Conservation (phyloP, 2,329 filamentous ascomycete genomes). For the Diaporthe vaccinii region DNA sequence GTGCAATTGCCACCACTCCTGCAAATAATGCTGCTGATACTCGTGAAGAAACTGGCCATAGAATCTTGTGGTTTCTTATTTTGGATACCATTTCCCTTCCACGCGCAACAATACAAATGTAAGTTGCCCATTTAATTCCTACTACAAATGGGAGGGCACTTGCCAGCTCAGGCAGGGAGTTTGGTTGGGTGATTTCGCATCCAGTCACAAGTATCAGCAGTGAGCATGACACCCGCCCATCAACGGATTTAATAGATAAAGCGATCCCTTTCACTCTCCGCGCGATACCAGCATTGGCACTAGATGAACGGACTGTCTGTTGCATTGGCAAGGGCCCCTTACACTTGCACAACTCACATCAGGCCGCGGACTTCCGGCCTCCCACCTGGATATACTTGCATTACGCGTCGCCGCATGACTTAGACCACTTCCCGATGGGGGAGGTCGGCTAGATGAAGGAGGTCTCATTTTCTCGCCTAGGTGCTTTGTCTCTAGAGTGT, state of each 20-base stretch:
- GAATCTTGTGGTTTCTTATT: background rate
- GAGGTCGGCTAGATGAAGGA: slow-evolving; percentile 12
- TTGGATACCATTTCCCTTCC: no score
- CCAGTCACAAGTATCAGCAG: background rate
- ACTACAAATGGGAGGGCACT: background rate
- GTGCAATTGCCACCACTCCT: background rate
- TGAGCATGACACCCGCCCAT: background rate
- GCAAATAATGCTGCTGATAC: background rate
- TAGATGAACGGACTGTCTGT: background rate
- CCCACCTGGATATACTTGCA: background rate
- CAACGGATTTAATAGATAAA: background rate
- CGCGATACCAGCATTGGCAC: background rate
- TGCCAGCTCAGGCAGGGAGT: background rate
- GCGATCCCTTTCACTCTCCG: background rate
- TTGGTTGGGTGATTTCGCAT: no score
- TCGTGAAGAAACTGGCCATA: background rate
- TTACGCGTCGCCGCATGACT: background rate
- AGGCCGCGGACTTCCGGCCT: background rate
- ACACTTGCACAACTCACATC: background rate
- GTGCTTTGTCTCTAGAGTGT: background rate
- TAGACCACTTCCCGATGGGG: background rate
- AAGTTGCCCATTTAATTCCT: no score
- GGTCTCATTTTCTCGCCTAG: background rate
- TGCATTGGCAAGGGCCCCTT: background rate
- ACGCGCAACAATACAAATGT: no score